Percentiles rank a stretch among this genome's conserved stretches.
phyloP scores from a whole-genome alignment of 139 green algal genomes.

The Picochlorum costavermella region DNA sequence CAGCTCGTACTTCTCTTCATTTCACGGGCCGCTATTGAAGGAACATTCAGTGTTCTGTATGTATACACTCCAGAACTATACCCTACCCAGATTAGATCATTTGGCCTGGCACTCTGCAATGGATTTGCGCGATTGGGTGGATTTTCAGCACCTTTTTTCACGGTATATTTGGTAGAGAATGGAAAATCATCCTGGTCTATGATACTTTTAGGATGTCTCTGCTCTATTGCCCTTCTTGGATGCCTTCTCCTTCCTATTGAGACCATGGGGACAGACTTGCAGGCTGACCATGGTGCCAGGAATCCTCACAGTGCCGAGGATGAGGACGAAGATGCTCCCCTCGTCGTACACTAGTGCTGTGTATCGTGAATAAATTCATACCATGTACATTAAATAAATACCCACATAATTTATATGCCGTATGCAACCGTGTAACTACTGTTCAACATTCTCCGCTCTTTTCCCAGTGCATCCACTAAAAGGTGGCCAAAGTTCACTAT shows the following conservation, averaged over 20 bases:
- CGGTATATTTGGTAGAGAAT: conserved; percentile 44
- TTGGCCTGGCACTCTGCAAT: conserved; percentile 62
- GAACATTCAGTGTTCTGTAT: conserved; percentile 60
- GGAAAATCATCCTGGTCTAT: conserved; percentile 15
- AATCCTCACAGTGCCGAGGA: not conserved
- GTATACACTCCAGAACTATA: conserved; percentile 70
- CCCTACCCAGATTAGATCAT: conserved; percentile 54
- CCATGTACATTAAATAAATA: not conserved
- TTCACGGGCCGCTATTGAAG: conserved; percentile 44
- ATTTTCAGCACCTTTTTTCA: conserved; percentile 56
- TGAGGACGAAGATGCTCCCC: conserved; percentile 11
- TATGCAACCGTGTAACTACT: not conserved
- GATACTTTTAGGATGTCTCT: conserved; percentile 26
- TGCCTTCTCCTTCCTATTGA: conserved; percentile 29
- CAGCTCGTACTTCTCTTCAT: conserved; percentile 48
- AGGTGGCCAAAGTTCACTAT: no score
- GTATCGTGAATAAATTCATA: no score
- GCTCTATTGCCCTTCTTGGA: conserved; percentile 13
- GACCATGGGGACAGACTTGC: conserved; percentile 25
- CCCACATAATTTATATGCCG: not conserved
- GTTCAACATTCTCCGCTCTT: no score
- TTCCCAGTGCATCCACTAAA: not conserved
- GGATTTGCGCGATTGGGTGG: conserved; percentile 49
- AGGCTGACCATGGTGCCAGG: not conserved
- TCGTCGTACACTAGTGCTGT: not conserved